Conservation (phyloP, 164 flowering plant species). For the Vitis rotundifolia region DNA sequence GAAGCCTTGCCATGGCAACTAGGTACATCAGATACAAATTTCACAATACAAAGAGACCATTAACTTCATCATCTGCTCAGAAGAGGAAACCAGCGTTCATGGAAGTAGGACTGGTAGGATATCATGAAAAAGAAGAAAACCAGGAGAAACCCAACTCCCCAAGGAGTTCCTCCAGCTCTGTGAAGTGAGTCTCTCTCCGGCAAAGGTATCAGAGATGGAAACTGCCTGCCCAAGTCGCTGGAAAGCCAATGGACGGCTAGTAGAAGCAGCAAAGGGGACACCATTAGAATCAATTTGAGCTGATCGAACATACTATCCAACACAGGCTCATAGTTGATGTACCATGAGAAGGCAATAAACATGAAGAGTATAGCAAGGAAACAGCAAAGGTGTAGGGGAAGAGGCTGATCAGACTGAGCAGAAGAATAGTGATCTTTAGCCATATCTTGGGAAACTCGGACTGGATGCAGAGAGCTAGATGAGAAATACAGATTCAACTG, state of each 20-base stretch:
- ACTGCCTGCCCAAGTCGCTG: conserved; percentile 2
- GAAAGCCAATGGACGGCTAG: conserved; percentile 35
- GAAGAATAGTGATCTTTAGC: conserved; percentile 11
- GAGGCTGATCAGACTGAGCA: conserved; percentile 22
- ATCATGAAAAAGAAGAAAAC: conserved; percentile 38
- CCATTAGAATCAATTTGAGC: conserved; percentile 35
- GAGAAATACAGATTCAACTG: no score
- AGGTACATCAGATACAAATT: no score
- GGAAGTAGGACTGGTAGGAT: conserved; percentile 35
- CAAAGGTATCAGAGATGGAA: conserved; percentile 13
- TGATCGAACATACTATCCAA: conserved; percentile 41
- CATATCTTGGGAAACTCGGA: conserved; percentile 8
- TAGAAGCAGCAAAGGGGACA: conserved; percentile 33
- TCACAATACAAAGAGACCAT: no score
- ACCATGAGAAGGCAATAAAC: conserved; percentile 61
- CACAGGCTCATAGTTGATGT: conserved; percentile 59
- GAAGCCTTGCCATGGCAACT: no score
- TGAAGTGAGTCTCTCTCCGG: conserved; percentile 34
- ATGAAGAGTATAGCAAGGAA: conserved; percentile 47
- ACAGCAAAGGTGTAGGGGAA: conserved; percentile 62
- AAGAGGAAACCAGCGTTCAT: conserved; percentile 46
- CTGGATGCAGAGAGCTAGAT: neutral
- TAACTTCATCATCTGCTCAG: conserved; percentile 15
- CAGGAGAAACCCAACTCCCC: conserved; percentile 36
- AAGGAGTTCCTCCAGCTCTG: conserved; percentile 39